Conservation (phyloP, 768 basidiomycete species). For the Gautieria morchelliformis region DNA sequence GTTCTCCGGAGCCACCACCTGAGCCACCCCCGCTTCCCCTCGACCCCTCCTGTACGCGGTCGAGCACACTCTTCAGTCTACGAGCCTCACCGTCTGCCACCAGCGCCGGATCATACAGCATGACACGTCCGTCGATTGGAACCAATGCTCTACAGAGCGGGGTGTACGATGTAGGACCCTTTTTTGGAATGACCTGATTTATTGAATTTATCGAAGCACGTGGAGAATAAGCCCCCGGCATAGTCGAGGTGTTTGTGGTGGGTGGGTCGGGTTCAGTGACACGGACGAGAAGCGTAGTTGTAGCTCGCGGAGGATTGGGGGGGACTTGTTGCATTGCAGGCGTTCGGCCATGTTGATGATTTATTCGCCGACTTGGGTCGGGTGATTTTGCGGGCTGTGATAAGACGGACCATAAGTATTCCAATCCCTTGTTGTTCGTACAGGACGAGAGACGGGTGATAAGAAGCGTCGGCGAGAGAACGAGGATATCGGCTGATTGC, state of each 20-base stretch:
- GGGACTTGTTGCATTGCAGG: neutral
- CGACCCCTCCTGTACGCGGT: neutral
- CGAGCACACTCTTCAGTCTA: neutral
- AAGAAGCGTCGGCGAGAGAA: neutral
- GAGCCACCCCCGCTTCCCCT: neutral
- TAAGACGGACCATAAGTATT: neutral
- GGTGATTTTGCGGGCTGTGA: neutral
- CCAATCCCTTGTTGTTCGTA: constrained; percentile 1
- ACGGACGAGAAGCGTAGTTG: constrained; percentile 1
- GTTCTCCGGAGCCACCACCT: neutral
- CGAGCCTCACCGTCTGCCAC: neutral
- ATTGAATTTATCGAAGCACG: neutral
- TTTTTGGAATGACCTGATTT: neutral
- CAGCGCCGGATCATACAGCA: constrained; percentile 1
- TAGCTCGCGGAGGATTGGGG: neutral
- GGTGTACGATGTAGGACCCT: neutral
- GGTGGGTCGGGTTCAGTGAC: neutral
- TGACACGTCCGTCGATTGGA: neutral
- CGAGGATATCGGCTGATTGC: neutral
- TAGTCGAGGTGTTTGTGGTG: neutral
- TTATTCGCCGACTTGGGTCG: neutral
- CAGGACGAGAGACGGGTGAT: neutral
- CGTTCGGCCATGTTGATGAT: neutral
- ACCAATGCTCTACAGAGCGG: neutral
- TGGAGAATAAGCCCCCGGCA: neutral